These are phyloP conservation scores for Aspergillus awamori DNA, from an alignment of 2,329 filamentous ascomycete genomes.

Conservation along the genomic window DNA sequence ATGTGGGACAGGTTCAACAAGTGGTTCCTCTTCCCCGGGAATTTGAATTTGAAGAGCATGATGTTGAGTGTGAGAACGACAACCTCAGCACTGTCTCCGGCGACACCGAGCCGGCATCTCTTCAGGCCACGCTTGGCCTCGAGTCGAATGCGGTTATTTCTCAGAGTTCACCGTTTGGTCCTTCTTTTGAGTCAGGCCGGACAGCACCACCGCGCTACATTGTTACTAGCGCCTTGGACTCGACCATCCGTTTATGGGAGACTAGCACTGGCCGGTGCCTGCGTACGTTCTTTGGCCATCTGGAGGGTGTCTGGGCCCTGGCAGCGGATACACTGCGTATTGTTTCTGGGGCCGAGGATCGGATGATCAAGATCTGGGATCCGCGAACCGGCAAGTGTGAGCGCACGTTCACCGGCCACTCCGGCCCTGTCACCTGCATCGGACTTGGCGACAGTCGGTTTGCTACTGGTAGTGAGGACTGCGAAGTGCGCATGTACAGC, in stretches of 20 bases:
- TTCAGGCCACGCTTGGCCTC: slow-evolving; percentile 28
- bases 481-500: slow-evolving; percentile 82
- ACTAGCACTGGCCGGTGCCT: slow-evolving; percentile 78
- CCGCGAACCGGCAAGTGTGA: slow-evolving; percentile 88
- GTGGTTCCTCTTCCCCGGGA: slow-evolving; percentile 80
- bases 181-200: slow-evolving; percentile 65
- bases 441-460: slow-evolving; percentile 87
- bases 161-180: slow-evolving; percentile 61
- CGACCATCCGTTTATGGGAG: slow-evolving; percentile 91
- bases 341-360: slow-evolving; percentile 87
- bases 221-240: slow-evolving; percentile 87
- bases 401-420: slow-evolving; percentile 86
- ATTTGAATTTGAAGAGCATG: slow-evolving; percentile 82
- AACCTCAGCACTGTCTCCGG: slow-evolving; percentile 45
- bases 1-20: slow-evolving; percentile 95
- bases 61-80: slow-evolving; percentile 60
- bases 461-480: slow-evolving; percentile 90
- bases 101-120: slow-evolving; percentile 31
- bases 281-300: slow-evolving; percentile 92
- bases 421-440: slow-evolving; percentile 89
- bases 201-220: slow-evolving; percentile 85
- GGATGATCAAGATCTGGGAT: slow-evolving; percentile 96
- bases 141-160: slow-evolving; percentile 27
- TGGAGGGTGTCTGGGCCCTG: slow-evolving; percentile 94
- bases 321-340: slow-evolving; percentile 85